A percentile compares a stretch with the other conserved stretches of the same genome.
phyloP scores from a whole-genome alignment of 1,284 basidiomycete species.

The Phellopilus nigrolimitatus region DNA sequence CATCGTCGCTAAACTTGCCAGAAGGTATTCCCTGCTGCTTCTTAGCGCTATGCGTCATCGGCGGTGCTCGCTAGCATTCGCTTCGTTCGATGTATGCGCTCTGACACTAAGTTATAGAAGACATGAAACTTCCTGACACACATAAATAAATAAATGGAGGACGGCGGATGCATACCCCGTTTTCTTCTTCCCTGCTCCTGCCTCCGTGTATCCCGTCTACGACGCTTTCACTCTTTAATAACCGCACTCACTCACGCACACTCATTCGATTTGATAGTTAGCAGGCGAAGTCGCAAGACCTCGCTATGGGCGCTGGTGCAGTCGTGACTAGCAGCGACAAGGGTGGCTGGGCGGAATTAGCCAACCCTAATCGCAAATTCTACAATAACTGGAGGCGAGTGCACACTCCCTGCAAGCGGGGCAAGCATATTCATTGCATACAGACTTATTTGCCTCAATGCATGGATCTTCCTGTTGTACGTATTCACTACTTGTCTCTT shows the following conservation, averaged over 20 bases:
- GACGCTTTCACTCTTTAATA: no score
- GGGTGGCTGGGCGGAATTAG: constrained; percentile 5
- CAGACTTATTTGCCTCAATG: constrained; percentile 21
- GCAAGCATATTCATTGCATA: not conserved
- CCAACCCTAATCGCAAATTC: constrained; percentile 14
- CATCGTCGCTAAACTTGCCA: no score
- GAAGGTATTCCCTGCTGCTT: no score
- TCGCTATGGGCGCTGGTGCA: constrained; percentile 14
- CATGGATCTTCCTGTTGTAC: constrained; percentile 22
- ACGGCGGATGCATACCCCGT: no score
- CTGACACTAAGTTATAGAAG: no score
- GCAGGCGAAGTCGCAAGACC: not conserved
- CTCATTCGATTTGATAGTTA: not conserved
- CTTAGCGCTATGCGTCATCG: no score
- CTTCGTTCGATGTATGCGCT: no score
- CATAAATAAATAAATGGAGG: no score
- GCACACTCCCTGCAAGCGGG: not conserved
- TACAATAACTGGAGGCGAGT: constrained; percentile 17
- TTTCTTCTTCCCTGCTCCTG: not conserved
- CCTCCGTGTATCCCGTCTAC: not conserved
- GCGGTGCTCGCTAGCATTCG: no score
- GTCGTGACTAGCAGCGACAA: constrained; percentile 3
- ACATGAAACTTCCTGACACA: no score
- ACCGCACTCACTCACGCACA: not conserved
- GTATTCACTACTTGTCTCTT: constrained; percentile 22